Evolutionary conservation across 2,329 filamentous ascomycete species (phyloP), one percentile per base, ranked within the genome.

Genomic region (Phyllosticta citribraziliensis): DNA sequence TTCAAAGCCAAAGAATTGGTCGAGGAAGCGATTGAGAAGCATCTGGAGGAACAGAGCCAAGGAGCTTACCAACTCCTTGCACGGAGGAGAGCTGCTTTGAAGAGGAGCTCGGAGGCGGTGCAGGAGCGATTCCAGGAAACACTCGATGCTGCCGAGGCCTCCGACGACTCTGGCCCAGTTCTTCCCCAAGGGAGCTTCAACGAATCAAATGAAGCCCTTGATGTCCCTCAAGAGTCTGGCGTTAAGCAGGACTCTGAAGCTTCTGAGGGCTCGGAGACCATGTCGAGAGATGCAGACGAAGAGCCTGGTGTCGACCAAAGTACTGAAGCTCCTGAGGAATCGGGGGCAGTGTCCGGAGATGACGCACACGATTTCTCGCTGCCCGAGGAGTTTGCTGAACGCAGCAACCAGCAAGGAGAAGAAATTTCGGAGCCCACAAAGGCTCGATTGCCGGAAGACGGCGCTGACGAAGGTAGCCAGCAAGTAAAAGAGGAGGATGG

Each of bases 1-100:
- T 87, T 89, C 65, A 86, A 96, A 70, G 84, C 90, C 56, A 96
- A 96, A 70, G 74, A 76, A 6, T 72, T 95, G 56, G 86, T 92
- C 1, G 92, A 97, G 75, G 80, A 84, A 57, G 85, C 83, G 70
- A 92, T 97, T 69, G 82, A 88, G 65, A 74, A 80, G 9, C 82
- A 82, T 14, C 58, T 60, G 33, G 19, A 27, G 9, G 58, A 56
- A 20, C 20, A 58, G 53, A 5, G 10, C 53, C 9, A 55, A 40
- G 27, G 24, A 12, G 20, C 52, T 11, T 3, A 5, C 17, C 8
- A 11, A 8, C 52, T 17, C 40, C 40, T 47, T 3, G 40, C 14
- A 14, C 2, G 19, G 17, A 47, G 40, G 40, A 47, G 40, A 47
- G 14, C 14, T n/a, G 40, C 40, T 8, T n/a, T 47, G 40, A 47